A percentile compares a stretch with the other conserved stretches of the same genome.
These are phyloP conservation scores for Lepidium didymum DNA, from an alignment of 345 rosid genomes.

Conservation along the genomic window DNA sequence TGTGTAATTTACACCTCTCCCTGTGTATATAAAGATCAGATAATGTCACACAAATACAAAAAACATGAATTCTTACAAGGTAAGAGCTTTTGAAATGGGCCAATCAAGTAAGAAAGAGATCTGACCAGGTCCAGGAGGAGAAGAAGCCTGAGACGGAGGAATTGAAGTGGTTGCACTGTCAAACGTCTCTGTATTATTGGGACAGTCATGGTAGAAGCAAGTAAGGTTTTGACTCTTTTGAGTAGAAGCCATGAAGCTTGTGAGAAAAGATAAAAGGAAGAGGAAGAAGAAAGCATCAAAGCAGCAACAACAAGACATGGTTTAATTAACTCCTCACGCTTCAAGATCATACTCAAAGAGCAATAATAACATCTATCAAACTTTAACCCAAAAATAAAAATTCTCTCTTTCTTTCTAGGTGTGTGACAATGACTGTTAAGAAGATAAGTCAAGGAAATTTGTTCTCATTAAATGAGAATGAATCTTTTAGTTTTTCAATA, in stretches of 20 bases:
- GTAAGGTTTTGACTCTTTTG: not conserved
- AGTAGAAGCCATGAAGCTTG: not conserved
- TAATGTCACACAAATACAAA: not conserved
- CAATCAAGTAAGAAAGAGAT: not conserved
- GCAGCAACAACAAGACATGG: not conserved
- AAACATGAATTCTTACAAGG: not conserved
- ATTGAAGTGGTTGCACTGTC: not conserved
- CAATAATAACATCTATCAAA: not conserved
- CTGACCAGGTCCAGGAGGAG: not conserved
- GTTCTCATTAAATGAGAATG: not conserved
- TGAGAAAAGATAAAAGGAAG: not conserved
- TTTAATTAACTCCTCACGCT: not conserved
- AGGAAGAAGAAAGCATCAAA: not conserved
- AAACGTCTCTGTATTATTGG: not conserved
- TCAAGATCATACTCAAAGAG: not conserved
- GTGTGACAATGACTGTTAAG: not conserved
- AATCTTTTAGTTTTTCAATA: no score
- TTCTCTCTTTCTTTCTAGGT: not conserved
- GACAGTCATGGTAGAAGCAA: not conserved
- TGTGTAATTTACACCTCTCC: not conserved
- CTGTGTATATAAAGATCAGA: not conserved
- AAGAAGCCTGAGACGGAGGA: not conserved
- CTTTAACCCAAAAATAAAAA: not conserved
- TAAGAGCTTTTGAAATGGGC: not conserved
- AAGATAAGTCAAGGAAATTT: not conserved